Evolutionary conservation across 352 stramenopile species (phyloP).

Genomic region (Phytophthora foliorum): DNA sequence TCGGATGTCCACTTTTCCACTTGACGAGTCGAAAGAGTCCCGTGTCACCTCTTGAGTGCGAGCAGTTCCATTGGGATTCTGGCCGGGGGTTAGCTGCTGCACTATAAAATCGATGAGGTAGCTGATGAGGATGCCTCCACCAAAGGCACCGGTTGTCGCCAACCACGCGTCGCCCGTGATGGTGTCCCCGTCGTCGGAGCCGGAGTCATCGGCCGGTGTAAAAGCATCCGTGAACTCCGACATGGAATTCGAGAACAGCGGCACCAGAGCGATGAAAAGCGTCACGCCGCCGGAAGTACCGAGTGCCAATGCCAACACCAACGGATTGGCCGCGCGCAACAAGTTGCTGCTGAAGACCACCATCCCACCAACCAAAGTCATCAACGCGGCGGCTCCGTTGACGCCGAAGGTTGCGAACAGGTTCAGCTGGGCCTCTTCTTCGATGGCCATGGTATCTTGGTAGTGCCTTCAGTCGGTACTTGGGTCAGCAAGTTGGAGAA

Average conservation of each 20-base stretch:
- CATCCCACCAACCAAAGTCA: slow-evolving; percentile 59
- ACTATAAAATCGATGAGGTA: slow-evolving; percentile 58
- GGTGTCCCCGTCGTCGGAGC: slow-evolving; percentile 20
- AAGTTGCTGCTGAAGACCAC: slow-evolving; percentile 64
- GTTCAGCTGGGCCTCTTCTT: slow-evolving; percentile 22
- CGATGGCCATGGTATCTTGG: slow-evolving; percentile 15
- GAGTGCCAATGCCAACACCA: slow-evolving; percentile 56
- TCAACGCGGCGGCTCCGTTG: slow-evolving; percentile 48
- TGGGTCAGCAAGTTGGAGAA: slow-evolving; percentile 17
- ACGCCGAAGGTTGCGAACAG: slow-evolving; percentile 39
- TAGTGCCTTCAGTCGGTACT: slow-evolving; percentile 6
- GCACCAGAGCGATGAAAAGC: slow-evolving; percentile 72
- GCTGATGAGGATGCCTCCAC: slow-evolving; percentile 74
- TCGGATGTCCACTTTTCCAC: slow-evolving; percentile 23
- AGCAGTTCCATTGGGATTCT: slow-evolving; percentile 42
- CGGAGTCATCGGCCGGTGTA: slow-evolving; percentile 30
- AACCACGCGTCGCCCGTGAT: slow-evolving; percentile 64
- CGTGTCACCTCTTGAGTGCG: slow-evolving; percentile 36
- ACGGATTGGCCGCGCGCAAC: slow-evolving; percentile 56
- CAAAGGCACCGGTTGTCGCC: slow-evolving; percentile 84
- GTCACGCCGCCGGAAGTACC: slow-evolving; percentile 70
- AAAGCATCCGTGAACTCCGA: slow-evolving; percentile 40
- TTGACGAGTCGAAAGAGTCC: slow-evolving; percentile 34
- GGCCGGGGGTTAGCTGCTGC: slow-evolving; percentile 45
- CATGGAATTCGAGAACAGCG: slow-evolving; percentile 61